A percentile compares a stretch with the other conserved stretches of the same genome.
Conservation (phyloP, 2,329 filamentous ascomycete genomes). For the Lomentospora prolificans region DNA sequence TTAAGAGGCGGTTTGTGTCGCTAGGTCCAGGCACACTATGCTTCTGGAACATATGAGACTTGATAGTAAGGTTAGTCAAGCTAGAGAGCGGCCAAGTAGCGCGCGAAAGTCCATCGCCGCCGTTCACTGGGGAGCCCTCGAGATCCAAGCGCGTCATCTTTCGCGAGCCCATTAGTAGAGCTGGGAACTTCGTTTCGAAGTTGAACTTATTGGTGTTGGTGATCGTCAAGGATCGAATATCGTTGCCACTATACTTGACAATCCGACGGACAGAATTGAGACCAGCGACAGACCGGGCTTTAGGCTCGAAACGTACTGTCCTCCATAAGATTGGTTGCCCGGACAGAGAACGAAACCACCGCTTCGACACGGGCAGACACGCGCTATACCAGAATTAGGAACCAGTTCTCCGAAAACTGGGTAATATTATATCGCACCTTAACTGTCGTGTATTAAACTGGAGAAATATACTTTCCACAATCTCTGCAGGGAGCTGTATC, state of each 20-base stretch:
- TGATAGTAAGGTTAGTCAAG: neutral
- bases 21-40: constrained; percentile 4
- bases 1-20: constrained; percentile 5
- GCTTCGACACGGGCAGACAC: constrained; percentile 6
- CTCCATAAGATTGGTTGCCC: neutral
- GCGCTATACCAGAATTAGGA: neutral
- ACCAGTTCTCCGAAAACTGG: neutral
- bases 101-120: constrained; percentile 3
- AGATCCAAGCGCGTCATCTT: neutral
- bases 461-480: constrained; percentile 6
- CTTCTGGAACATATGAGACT: constrained; percentile 4
- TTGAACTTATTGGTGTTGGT: constrained; percentile 7
- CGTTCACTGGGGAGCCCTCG: constrained; percentile 1
- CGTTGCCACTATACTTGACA: constrained; percentile 6
- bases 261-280: constrained; percentile 6
- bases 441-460: constrained; percentile 4
- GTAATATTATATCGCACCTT: too few relatives aligned
- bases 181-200: constrained; percentile 5
- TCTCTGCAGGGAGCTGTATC: constrained; percentile 9
- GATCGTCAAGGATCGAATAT: constrained; percentile 2
- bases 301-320: neutral
- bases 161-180: constrained; percentile 2
- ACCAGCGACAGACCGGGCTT: neutral
- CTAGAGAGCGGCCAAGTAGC: constrained; percentile 3
- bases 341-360: constrained; percentile 1